phyloP scores from a whole-genome alignment of 2,329 filamentous ascomycete genomes.

The Penicillium sp. region DNA sequence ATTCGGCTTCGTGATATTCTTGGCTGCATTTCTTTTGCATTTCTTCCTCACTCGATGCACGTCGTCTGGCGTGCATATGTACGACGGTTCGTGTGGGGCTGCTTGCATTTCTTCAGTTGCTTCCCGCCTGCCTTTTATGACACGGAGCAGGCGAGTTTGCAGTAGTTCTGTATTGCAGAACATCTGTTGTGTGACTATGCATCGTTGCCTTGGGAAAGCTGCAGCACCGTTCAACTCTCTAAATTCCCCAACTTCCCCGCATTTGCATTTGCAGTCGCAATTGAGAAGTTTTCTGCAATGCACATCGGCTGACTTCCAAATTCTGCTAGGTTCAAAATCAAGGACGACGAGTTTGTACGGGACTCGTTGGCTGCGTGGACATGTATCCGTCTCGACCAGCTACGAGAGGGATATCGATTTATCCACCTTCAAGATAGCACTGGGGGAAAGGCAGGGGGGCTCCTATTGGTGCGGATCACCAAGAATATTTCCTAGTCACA shows the following conservation, averaged over 20 bases:
- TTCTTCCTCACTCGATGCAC: neutral
- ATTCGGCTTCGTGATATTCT: neutral
- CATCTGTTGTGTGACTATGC: neutral
- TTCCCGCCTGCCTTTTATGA: neutral
- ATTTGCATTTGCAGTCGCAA: neutral
- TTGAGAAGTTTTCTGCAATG: neutral
- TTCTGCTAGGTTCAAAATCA: slow-evolving; percentile 69
- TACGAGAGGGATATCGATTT: slow-evolving; percentile 74
- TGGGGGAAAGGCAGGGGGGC: slow-evolving; percentile 65
- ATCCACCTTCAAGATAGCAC: slow-evolving; percentile 72
- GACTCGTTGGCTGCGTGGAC: slow-evolving; percentile 86
- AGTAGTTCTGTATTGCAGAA: neutral
- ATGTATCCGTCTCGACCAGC: slow-evolving; percentile 79
- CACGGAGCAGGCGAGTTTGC: neutral
- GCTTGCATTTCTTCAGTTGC: neutral
- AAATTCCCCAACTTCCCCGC: neutral
- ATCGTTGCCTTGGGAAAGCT: slow-evolving; percentile 1
- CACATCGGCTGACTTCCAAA: neutral
- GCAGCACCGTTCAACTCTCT: slow-evolving; percentile 1
- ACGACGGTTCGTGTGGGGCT: neutral
- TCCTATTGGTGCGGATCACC: slow-evolving; percentile 71
- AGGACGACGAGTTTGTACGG: slow-evolving; percentile 77
- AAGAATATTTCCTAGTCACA: slow-evolving; percentile 48
- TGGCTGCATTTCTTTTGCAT: neutral
- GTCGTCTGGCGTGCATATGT: neutral